Percentiles rank a stretch among this genome's conserved stretches.
These are phyloP conservation scores for Sporothrix variecibatus DNA, from an alignment of 2,329 filamentous ascomycete species.

Conservation along the genomic window DNA sequence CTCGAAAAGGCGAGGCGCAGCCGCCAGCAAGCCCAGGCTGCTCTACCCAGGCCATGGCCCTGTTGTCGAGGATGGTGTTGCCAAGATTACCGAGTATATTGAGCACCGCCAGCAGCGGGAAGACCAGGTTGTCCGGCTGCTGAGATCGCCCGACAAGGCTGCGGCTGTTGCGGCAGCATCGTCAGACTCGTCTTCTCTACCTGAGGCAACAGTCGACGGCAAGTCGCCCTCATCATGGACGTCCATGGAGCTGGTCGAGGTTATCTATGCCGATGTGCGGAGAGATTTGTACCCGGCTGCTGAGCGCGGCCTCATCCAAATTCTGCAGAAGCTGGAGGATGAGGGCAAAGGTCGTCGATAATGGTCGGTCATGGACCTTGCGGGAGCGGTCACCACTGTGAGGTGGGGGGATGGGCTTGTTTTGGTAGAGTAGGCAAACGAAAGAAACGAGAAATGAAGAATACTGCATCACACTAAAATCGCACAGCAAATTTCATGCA, in stretches of 20 bases:
- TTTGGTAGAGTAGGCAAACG: neutral
- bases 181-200: neutral
- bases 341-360: slow-evolving; percentile 67
- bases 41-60: slow-evolving; percentile 89
- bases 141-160: slow-evolving; percentile 45
- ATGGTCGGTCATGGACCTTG: slow-evolving; percentile 47
- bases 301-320: slow-evolving; percentile 72
- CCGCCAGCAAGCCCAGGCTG: slow-evolving; percentile 53
- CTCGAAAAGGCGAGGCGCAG: slow-evolving; percentile 62
- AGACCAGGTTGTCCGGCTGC: slow-evolving; percentile 68
- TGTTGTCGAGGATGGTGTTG: slow-evolving; percentile 70
- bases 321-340: slow-evolving; percentile 73
- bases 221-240: slow-evolving; percentile 54
- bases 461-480: neutral
- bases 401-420: slow-evolving; percentile 17
- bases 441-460: neutral
- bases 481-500: no score
- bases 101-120: slow-evolving; percentile 77
- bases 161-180: neutral
- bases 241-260: slow-evolving; percentile 79
- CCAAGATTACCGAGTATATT: slow-evolving; percentile 80
- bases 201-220: neutral
- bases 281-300: slow-evolving; percentile 75
- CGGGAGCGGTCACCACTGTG: slow-evolving; percentile 47
- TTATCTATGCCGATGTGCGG: slow-evolving; percentile 80